phyloP scores from a whole-genome alignment of 306 rosid genomes.

The Castanospermum australe region DNA sequence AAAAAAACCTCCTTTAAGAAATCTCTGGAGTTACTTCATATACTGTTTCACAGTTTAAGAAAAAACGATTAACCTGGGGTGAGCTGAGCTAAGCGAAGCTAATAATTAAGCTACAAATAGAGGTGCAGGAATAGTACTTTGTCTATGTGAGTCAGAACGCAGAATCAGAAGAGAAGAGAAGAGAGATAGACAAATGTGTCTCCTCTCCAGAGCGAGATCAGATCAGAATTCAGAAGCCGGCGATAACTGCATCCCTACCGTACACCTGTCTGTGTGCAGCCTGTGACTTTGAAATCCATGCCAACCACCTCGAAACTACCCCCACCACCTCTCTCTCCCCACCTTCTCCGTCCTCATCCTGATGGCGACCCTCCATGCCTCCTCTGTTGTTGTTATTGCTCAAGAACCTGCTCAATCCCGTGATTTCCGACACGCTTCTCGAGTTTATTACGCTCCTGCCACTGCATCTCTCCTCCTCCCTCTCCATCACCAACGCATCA shows the following conservation, averaged over 20 bases:
- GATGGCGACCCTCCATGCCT: not conserved
- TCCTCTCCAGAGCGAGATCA: no score
- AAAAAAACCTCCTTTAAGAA: no score
- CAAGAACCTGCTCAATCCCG: conserved; percentile 63
- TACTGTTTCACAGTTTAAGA: no score
- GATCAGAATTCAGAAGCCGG: not conserved
- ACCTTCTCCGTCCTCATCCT: not conserved
- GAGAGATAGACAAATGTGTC: no score
- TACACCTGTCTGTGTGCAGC: conserved; percentile 14
- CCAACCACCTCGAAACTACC: conserved; percentile 45
- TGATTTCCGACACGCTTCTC: conserved; percentile 83
- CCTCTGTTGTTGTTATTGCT: not conserved
- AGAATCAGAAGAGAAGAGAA: no score
- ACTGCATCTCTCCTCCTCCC: conserved; percentile 19
- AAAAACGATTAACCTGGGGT: no score
- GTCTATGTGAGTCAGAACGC: no score
- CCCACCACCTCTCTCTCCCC: conserved; percentile 33
- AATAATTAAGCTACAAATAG: no score
- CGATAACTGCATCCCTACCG: conserved; percentile 10
- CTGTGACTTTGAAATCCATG: conserved; percentile 49
- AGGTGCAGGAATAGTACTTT: not conserved
- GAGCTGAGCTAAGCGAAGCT: no score
- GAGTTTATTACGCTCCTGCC: conserved; percentile 52
- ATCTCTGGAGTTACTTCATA: no score
- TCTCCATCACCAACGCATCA: not conserved